Evolutionary conservation across 805 yeast genomes (phyloP).

Genomic region (Candida dendrica): DNA sequence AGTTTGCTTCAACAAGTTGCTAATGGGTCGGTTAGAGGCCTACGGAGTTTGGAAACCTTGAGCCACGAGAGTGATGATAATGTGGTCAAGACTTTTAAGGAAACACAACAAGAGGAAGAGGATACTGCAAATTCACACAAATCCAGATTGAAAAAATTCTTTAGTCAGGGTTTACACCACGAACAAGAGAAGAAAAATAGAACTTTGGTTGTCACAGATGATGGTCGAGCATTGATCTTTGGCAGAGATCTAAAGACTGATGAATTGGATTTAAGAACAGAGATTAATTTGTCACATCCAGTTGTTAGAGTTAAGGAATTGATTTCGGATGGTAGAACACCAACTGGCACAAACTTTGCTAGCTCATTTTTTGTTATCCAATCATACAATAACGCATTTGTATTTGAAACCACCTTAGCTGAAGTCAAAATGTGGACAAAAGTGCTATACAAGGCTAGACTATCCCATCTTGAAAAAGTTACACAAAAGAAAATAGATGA

Average conservation of each 20-base stretch:
- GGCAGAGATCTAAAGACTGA: conserved; percentile 25
- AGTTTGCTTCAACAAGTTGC: conserved; percentile 37
- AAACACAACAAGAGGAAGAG: conserved; percentile 11
- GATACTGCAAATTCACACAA: conserved; percentile 7
- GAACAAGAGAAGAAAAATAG: conserved; percentile 37
- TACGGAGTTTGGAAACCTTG: conserved; percentile 26
- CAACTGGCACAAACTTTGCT: conserved; percentile 33
- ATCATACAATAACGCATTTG: conserved; percentile 46
- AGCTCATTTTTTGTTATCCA: conserved; percentile 43
- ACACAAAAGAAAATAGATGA: conserved; percentile 18
- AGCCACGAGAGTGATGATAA: conserved; percentile 24
- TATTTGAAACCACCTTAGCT: conserved; percentile 46
- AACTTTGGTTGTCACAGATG: conserved; percentile 50
- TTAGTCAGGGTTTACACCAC: conserved; percentile 7
- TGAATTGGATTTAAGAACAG: conserved; percentile 42
- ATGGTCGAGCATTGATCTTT: conserved; percentile 57
- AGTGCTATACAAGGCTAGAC: conserved; percentile 40
- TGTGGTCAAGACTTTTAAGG: conserved; percentile 15
- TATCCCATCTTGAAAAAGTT: conserved; percentile 39
- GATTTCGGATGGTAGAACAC: conserved; percentile 23
- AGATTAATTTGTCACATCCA: conserved; percentile 45
- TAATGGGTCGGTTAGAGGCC: conserved; percentile 34
- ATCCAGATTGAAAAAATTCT: conserved; percentile 17
- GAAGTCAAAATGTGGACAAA: conserved; percentile 55
- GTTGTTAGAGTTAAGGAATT: conserved; percentile 55